These are phyloP conservation scores for Eimeria acervulina DNA, from an alignment of 169 alveolate genomes.

Conservation along the genomic window DNA sequence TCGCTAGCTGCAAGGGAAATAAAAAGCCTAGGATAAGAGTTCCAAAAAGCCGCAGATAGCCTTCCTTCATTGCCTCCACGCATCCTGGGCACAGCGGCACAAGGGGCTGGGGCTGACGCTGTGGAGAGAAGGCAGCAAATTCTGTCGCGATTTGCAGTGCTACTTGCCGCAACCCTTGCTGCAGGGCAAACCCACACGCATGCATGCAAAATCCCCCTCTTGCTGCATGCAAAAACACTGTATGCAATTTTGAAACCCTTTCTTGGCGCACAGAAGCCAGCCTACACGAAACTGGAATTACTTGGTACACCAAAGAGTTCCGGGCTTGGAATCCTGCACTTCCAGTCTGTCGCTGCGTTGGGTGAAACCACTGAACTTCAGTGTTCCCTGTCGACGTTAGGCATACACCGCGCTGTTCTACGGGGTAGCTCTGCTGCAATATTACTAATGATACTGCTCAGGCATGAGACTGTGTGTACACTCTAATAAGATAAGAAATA, in stretches of 20 bases:
- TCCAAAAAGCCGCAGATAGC: too few relatives aligned
- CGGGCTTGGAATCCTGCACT: too few relatives aligned
- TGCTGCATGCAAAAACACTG: neutral
- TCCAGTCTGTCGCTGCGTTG: neutral
- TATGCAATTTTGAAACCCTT: neutral
- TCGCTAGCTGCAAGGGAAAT: neutral
- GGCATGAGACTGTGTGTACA: too few relatives aligned
- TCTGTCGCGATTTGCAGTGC: neutral
- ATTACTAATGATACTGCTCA: neutral
- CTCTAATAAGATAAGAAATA: too few relatives aligned
- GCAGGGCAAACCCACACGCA: neutral
- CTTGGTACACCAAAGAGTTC: too few relatives aligned
- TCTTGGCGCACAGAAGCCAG: neutral
- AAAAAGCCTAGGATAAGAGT: neutral
- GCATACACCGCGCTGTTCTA: neutral
- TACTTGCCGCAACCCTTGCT: neutral
- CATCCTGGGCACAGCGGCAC: neutral
- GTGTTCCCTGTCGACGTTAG: neutral
- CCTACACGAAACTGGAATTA: too few relatives aligned
- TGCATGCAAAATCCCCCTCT: too few relatives aligned
- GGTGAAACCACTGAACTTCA: neutral
- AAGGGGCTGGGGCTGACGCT: neutral
- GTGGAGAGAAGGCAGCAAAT: neutral
- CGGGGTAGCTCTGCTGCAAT: neutral
- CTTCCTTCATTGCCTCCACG: neutral